Percentiles rank a stretch among this genome's conserved stretches.
Conservation (phyloP, 768 basidiomycete genomes). For the Austroboletus festivus region DNA sequence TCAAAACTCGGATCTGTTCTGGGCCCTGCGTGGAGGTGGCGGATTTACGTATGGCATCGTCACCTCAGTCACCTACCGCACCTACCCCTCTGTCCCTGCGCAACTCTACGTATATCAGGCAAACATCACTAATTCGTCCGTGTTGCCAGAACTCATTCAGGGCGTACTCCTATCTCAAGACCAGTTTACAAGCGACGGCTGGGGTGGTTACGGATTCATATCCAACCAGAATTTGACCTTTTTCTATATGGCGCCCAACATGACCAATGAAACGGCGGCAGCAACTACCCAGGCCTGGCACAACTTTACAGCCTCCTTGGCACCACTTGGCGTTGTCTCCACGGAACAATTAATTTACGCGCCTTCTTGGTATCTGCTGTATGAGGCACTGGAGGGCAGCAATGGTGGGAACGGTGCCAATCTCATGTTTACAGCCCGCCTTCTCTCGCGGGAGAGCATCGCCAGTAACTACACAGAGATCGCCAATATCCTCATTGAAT, state of each 20-base stretch:
- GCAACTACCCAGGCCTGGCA: background rate
- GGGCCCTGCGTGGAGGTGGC: background rate
- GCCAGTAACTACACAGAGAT: background rate
- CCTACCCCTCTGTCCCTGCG: background rate
- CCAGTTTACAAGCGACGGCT: background rate
- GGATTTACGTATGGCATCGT: background rate
- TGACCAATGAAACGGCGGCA: background rate
- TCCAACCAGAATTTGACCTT: background rate
- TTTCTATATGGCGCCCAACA: background rate
- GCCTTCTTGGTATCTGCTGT: background rate
- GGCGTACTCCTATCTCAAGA: background rate
- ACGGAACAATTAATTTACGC: background rate
- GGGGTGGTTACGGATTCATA: background rate
- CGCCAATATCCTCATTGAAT: background rate
- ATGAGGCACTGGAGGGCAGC: background rate
- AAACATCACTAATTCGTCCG: background rate
- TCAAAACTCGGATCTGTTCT: background rate
- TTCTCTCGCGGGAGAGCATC: background rate
- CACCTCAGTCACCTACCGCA: background rate
- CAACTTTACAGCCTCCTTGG: background rate
- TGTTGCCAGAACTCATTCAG: background rate
- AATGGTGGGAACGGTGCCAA: background rate
- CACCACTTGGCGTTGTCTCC: background rate
- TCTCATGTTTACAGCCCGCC: background rate
- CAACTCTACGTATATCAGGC: background rate